Percentiles rank a stretch among this genome's conserved stretches.
These are phyloP conservation scores for Mycena venus DNA, from an alignment of 768 basidiomycete species.

Conservation along the genomic window DNA sequence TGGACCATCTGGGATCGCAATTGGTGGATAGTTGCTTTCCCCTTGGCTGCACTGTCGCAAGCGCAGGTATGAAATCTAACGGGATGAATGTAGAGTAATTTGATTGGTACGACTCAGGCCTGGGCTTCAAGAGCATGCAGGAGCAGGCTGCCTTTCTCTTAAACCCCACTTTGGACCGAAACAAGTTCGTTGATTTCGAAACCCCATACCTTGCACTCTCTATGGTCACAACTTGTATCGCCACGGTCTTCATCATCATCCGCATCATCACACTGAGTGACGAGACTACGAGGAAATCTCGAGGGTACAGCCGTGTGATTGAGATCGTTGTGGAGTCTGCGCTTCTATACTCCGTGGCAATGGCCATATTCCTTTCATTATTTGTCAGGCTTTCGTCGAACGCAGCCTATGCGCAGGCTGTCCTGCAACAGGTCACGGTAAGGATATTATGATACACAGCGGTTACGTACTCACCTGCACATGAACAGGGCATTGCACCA, in stretches of 20 bases:
- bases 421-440: background rate
- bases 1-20: conserved; percentile 29
- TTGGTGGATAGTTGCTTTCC: conserved; percentile 7
- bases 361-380: background rate
- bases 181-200: background rate
- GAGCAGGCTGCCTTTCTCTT: background rate
- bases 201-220: background rate
- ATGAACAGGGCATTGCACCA: background rate
- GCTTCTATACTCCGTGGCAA: background rate
- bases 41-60: conserved; percentile 14
- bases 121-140: background rate
- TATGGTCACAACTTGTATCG: background rate
- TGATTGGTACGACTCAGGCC: background rate
- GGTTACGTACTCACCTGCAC: background rate
- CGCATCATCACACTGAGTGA: background rate
- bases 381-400: background rate
- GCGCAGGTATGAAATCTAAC: background rate
- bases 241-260: background rate
- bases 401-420: background rate
- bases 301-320: background rate
- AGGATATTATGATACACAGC: background rate
- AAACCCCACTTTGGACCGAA: background rate
- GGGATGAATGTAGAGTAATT: too few species aligned
- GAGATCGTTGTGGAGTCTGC: background rate
- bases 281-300: background rate